Evolutionary conservation across 768 basidiomycete genomes (phyloP).

Genomic region (Termitomyces bulborhizus): DNA sequence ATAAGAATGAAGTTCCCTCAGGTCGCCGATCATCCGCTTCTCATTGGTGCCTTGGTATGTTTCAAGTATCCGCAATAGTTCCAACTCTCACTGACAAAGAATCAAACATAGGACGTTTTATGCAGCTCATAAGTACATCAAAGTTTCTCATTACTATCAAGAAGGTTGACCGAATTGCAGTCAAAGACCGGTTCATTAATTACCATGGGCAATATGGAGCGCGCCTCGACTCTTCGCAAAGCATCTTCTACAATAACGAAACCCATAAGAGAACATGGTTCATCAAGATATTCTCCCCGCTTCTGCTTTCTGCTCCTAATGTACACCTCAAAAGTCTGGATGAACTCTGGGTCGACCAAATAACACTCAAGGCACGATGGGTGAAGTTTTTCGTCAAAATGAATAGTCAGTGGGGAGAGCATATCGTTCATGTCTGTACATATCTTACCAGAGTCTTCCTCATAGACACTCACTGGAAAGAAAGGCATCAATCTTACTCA

Average conservation of each 20-base stretch:
- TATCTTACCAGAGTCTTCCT: not conserved
- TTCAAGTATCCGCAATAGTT: too few relatives aligned
- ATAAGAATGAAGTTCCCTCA: not conserved
- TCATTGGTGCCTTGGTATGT: slow-evolving; percentile 10
- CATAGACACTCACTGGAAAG: slow-evolving; percentile 23
- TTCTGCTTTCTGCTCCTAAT: slow-evolving; percentile 40
- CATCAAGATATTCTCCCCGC: slow-evolving; percentile 35
- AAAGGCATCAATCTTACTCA: slow-evolving; percentile 44
- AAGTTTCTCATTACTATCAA: not conserved
- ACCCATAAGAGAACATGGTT: slow-evolving; percentile 28
- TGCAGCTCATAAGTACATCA: not conserved
- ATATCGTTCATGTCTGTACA: slow-evolving; percentile 17
- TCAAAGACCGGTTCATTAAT: slow-evolving; percentile 28
- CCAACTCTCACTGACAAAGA: not conserved
- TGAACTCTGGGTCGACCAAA: slow-evolving; percentile 41
- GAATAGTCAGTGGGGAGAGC: slow-evolving; percentile 18
- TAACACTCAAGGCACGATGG: slow-evolving; percentile 33
- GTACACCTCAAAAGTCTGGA: slow-evolving; percentile 35
- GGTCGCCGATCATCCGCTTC: not conserved
- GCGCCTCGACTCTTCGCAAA: slow-evolving; percentile 29
- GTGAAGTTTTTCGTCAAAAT: slow-evolving; percentile 29
- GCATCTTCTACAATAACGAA: slow-evolving; percentile 7
- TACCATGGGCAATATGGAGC: slow-evolving; percentile 38
- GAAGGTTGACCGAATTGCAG: not conserved
- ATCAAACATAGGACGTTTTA: not conserved